Conservation (phyloP, 495 filamentous ascomycete genomes). For the Trichoderma orchidacearum region DNA sequence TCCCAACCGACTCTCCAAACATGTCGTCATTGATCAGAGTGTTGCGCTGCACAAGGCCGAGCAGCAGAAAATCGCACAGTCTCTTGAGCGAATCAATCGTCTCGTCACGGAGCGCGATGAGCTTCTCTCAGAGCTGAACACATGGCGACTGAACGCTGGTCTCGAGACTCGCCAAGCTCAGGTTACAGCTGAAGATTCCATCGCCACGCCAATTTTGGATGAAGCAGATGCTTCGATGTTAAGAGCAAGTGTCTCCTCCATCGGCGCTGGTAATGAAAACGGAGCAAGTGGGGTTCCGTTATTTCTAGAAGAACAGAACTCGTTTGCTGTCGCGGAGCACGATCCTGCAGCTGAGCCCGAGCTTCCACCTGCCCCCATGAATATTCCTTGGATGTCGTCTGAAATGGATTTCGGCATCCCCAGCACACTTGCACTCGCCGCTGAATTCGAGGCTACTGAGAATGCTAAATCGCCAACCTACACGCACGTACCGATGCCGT, state of each 20-base stretch:
- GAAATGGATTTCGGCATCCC: not conserved
- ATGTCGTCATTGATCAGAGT: not conserved
- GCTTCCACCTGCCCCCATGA: not conserved
- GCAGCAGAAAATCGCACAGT: not conserved
- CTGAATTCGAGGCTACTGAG: not conserved
- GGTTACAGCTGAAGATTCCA: not conserved
- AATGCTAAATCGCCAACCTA: not conserved
- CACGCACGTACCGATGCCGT: not conserved
- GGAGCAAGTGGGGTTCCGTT: not conserved
- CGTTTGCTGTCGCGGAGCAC: not conserved
- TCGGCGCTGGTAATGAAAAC: not conserved
- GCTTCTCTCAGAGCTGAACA: not conserved
- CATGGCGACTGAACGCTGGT: not conserved
- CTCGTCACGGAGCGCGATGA: not conserved
- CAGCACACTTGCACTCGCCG: not conserved
- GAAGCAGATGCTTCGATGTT: not conserved
- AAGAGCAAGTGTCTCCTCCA: not conserved
- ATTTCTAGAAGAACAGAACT: not conserved
- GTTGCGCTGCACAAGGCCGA: not conserved
- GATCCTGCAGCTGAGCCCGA: not conserved
- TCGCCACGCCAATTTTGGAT: not conserved
- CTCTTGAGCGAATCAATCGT: not conserved
- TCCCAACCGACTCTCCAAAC: not conserved
- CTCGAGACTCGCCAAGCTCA: not conserved
- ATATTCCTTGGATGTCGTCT: not conserved